Evolutionary conservation across 1,284 basidiomycete species (phyloP).

Genomic region (Cryptococcus sp.): DNA sequence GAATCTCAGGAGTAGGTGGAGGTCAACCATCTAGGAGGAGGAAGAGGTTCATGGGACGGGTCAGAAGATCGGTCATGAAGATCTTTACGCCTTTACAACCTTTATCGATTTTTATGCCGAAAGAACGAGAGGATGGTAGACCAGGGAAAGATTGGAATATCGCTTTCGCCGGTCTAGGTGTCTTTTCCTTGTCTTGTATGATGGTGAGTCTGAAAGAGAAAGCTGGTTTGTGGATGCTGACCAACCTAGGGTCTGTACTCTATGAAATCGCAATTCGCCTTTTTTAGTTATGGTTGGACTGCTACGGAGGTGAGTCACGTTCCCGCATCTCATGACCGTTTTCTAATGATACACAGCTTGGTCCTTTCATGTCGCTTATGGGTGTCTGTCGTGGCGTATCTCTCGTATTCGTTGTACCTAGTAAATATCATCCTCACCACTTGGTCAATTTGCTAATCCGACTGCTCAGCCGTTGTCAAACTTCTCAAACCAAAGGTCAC

Average conservation of each 20-base stretch:
- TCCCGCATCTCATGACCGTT: neutral
- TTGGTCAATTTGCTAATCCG: neutral
- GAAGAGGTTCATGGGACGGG: conserved; percentile 28
- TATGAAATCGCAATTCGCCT: conserved; percentile 67
- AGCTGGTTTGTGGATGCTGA: neutral
- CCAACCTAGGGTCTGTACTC: conserved; percentile 57
- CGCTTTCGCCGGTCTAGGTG: conserved; percentile 56
- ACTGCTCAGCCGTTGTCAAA: neutral
- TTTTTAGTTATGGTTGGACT: conserved; percentile 65
- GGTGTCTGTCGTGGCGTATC: conserved; percentile 60
- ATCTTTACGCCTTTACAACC: conserved; percentile 62
- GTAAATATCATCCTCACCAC: conserved; percentile 15
- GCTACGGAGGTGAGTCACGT: conserved; percentile 57
- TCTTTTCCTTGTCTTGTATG: conserved; percentile 56
- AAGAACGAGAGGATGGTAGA: conserved; percentile 37
- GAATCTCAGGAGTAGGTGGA: neutral
- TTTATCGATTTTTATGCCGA: conserved; percentile 61
- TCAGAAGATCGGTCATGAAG: conserved; percentile 24
- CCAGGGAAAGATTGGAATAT: conserved; percentile 64
- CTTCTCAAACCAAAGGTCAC: neutral
- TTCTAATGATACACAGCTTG: conserved; percentile 53
- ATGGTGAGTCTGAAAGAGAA: conserved; percentile 51
- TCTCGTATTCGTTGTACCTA: conserved; percentile 61
- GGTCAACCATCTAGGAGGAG: conserved; percentile 9
- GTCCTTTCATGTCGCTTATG: conserved; percentile 66